Percentiles rank a stretch among this genome's conserved stretches.
These are phyloP conservation scores for Pleurostoma richardsiae DNA, from an alignment of 2,329 filamentous ascomycete genomes.

Conservation along the genomic window DNA sequence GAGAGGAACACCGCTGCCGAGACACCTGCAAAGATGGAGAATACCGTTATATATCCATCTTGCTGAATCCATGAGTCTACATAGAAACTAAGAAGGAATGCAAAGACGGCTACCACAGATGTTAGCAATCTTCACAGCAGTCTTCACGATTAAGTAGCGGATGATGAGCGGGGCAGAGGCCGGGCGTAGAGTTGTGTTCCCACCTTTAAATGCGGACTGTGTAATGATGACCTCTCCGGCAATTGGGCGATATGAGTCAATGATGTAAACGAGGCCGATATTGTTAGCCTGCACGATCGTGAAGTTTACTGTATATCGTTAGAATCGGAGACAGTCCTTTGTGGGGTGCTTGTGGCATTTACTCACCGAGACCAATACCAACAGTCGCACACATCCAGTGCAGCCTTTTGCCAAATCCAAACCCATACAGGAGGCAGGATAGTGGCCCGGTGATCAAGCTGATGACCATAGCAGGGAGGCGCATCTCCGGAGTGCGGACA, in stretches of 20 bases:
- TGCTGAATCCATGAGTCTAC: conserved; percentile 46
- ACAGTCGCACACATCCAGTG: conserved; percentile 49
- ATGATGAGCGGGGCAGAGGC: no score
- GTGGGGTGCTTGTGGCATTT: not conserved
- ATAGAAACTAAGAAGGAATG: conserved; percentile 49
- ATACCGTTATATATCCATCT: conserved; percentile 39
- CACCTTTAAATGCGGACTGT: conserved; percentile 38
- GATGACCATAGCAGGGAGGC: conserved; percentile 41
- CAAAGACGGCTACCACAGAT: conserved; percentile 31
- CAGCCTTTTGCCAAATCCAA: conserved; percentile 31
- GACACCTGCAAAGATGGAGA: conserved; percentile 46
- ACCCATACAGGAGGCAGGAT: conserved; percentile 31
- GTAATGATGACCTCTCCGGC: conserved; percentile 45
- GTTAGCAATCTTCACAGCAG: no score
- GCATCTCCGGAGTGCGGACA: conserved; percentile 48
- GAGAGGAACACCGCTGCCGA: conserved; percentile 33
- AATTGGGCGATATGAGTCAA: conserved; percentile 46
- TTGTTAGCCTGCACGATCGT: conserved; percentile 45
- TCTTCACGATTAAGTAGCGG: no score
- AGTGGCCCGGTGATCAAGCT: conserved; percentile 41
- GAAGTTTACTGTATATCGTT: conserved; percentile 33
- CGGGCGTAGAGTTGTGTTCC: no score
- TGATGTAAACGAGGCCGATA: conserved; percentile 44
- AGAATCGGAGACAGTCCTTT: conserved; percentile 1
- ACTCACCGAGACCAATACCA: conserved; percentile 40